Conservation (phyloP, 2,329 filamentous ascomycete genomes). For the Ascochyta lentis region DNA sequence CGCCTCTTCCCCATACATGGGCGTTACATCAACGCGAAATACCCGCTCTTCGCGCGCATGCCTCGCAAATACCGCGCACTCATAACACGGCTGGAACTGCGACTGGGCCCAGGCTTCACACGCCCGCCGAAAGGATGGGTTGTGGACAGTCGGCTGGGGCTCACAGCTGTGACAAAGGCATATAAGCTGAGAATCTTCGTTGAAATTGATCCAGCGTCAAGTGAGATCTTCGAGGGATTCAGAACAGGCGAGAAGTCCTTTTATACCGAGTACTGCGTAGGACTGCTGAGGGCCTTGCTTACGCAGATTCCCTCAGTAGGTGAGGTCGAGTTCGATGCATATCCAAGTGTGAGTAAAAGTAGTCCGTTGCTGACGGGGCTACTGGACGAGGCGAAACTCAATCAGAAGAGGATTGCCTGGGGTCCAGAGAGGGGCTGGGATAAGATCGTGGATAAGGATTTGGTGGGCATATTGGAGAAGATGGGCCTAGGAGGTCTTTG, state of each 20-base stretch:
- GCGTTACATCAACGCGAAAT: constrained; percentile 73
- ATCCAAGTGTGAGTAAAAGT: constrained; percentile 67
- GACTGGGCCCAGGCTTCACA: constrained; percentile 75
- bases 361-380: constrained; percentile 70
- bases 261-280: constrained; percentile 71
- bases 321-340: constrained; percentile 73
- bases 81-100: constrained; percentile 71
- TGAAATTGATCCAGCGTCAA: constrained; percentile 71
- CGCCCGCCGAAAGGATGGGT: constrained; percentile 74
- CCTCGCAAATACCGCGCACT: constrained; percentile 65
- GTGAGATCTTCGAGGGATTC: constrained; percentile 71
- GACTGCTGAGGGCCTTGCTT: constrained; percentile 65
- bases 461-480: constrained; percentile 36
- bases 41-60: constrained; percentile 72
- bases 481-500: constrained; percentile 27
- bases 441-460: constrained; percentile 39
- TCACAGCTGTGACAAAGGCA: constrained; percentile 67
- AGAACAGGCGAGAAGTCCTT: constrained; percentile 67
- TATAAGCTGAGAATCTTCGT: constrained; percentile 70
- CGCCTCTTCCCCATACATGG: constrained; percentile 61
- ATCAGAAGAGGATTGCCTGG: constrained; percentile 66
- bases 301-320: constrained; percentile 62
- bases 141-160: constrained; percentile 68
- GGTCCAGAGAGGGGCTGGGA: constrained; percentile 72
- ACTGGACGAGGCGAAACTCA: constrained; percentile 58